These are phyloP conservation scores for Citrus trifoliata DNA, from an alignment of 345 rosid genomes.

Conservation along the genomic window DNA sequence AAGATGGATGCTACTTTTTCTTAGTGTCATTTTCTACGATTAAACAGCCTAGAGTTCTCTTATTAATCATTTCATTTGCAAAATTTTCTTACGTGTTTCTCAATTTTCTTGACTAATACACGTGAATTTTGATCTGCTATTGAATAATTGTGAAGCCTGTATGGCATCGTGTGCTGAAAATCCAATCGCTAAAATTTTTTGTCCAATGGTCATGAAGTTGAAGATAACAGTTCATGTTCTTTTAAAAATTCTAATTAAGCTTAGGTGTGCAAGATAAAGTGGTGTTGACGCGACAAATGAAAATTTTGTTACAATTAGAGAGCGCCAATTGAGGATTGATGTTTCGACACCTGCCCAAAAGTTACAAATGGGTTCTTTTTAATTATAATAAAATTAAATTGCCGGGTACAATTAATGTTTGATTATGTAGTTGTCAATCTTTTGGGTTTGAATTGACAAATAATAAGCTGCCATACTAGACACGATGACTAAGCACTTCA, in stretches of 20 bases:
- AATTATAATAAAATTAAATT: not conserved
- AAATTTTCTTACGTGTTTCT: not conserved
- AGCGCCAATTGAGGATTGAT: too few species aligned
- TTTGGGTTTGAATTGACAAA: not conserved
- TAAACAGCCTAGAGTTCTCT: too few species aligned
- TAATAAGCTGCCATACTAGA: not conserved
- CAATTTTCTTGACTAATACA: not conserved
- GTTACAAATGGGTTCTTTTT: not conserved
- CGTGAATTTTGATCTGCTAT: not conserved
- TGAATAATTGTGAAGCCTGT: not conserved
- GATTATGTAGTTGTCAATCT: not conserved
- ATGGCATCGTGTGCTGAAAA: not conserved
- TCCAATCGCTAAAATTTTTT: not conserved
- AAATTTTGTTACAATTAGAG: not conserved
- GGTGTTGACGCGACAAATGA: not conserved
- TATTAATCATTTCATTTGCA: not conserved
- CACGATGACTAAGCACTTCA: not conserved
- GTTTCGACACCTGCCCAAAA: not conserved
- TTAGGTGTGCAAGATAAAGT: not conserved
- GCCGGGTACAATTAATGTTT: not conserved
- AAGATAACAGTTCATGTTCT: not conserved
- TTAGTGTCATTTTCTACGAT: slow-evolving; percentile 5
- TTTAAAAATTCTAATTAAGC: not conserved
- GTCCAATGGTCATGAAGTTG: too few species aligned
- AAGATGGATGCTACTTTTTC: not conserved